Percentiles rank a stretch among this genome's conserved stretches.
These are phyloP conservation scores for Spirogloea muscicola DNA, from an alignment of 139 green algal genomes.

Conservation along the genomic window DNA sequence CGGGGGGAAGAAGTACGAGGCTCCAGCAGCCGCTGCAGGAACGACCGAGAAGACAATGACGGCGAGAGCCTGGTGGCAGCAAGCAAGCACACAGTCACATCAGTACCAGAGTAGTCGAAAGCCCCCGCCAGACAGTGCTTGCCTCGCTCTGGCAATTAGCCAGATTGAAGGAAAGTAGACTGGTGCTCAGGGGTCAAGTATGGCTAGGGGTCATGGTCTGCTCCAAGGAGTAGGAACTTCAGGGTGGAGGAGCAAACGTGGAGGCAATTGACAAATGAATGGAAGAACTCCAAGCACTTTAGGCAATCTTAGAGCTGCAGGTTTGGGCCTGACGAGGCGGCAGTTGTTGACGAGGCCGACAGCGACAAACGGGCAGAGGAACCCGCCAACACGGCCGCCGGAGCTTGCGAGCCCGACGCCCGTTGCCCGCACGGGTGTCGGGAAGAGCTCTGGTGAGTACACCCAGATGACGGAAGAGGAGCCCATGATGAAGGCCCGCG, in stretches of 20 bases:
- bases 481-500: conserved; percentile 58
- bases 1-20: conserved; percentile 2
- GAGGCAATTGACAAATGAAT: not conserved
- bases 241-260: not conserved
- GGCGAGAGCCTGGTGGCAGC: conserved; percentile 4
- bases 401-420: conserved; percentile 67
- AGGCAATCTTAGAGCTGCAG: no score
- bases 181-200: no score
- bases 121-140: not conserved
- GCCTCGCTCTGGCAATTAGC: no score
- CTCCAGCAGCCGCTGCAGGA: not conserved
- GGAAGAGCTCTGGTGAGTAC: conserved; percentile 76
- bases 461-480: conserved; percentile 70
- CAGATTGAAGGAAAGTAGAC: no score
- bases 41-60: conserved; percentile 3
- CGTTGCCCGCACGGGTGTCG: conserved; percentile 64
- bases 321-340: conserved; percentile 9
- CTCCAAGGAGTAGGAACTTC: no score
- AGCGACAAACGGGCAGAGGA: conserved; percentile 64
- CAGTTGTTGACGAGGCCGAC: conserved; percentile 56
- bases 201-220: no score
- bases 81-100: not conserved
- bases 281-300: not conserved
- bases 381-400: conserved; percentile 58
- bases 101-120: not conserved